phyloP scores from a whole-genome alignment of 345 rosid species.

The Salix dunnii region DNA sequence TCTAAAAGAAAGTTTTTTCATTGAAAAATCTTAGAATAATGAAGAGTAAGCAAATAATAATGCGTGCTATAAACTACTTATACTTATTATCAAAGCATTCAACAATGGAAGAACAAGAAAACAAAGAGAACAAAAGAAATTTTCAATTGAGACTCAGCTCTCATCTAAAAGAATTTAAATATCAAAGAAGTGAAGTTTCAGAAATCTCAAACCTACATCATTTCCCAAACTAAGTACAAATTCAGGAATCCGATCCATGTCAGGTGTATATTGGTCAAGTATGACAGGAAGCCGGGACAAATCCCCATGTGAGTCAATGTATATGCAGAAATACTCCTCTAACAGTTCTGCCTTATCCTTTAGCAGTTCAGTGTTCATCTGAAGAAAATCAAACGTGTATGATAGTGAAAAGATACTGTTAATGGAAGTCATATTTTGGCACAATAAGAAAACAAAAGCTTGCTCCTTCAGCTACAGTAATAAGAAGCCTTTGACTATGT shows the following conservation, averaged over 20 bases:
- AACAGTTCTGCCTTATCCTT: constrained; percentile 73
- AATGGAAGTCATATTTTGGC: not conserved
- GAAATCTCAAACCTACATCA: constrained; percentile 58
- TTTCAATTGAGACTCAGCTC: too few relatives aligned
- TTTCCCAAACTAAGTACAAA: constrained; percentile 86
- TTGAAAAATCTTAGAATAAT: not conserved
- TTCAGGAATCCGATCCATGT: constrained; percentile 95
- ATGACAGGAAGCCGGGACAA: constrained; percentile 85
- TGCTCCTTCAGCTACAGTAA: too few relatives aligned
- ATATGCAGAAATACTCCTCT: constrained; percentile 76
- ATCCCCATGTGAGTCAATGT: constrained; percentile 58
- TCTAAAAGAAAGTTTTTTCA: too few relatives aligned
- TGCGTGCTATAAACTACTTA: too few relatives aligned
- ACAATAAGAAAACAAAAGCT: not conserved
- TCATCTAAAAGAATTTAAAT: not conserved
- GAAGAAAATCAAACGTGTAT: constrained; percentile 19
- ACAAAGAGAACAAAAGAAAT: not conserved
- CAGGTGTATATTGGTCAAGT: constrained; percentile 91
- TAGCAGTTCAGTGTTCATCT: constrained; percentile 84
- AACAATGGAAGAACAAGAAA: not conserved
- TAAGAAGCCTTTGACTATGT: too few relatives aligned
- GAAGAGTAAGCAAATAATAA: not conserved
- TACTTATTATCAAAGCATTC: not conserved
- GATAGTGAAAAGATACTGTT: not conserved
- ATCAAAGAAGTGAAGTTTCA: constrained; percentile 4